These are phyloP conservation scores for Neurospora sp. DNA, from an alignment of 495 filamentous ascomycete genomes.

Conservation along the genomic window DNA sequence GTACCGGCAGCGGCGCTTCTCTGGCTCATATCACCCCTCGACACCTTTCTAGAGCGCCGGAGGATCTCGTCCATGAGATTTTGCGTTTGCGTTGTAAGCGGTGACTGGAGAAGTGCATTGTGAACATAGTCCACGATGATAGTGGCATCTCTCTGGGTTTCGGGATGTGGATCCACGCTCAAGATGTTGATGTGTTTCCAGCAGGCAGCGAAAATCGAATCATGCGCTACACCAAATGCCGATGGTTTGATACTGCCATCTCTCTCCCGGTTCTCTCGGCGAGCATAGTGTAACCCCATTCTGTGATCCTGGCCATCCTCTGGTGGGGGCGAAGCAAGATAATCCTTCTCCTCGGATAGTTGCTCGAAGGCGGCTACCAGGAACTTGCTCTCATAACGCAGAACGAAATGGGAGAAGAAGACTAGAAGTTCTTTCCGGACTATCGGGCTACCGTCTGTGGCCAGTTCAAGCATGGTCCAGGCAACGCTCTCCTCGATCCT, in stretches of 20 bases:
- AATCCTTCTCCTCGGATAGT: constrained; percentile 71
- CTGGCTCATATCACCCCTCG: constrained; percentile 37
- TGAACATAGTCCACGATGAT: constrained; percentile 80
- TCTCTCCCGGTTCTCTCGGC: constrained; percentile 36
- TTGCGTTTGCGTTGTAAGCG: constrained; percentile 59
- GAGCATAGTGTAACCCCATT: constrained; percentile 45
- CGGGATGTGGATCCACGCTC: constrained; percentile 89
- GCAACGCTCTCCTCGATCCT: constrained; percentile 84
- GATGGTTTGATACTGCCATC: constrained; percentile 40
- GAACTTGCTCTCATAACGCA: constrained; percentile 86
- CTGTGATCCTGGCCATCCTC: constrained; percentile 46
- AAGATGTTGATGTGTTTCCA: constrained; percentile 90
- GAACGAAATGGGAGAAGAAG: constrained; percentile 86
- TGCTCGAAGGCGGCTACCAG: constrained; percentile 88
- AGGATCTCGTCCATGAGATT: constrained; percentile 65
- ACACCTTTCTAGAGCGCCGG: constrained; percentile 41
- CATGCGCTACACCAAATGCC: constrained; percentile 56
- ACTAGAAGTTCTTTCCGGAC: constrained; percentile 88
- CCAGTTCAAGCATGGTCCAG: constrained; percentile 73
- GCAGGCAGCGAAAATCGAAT: constrained; percentile 81
- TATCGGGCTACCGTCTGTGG: constrained; percentile 82
- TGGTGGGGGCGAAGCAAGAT: constrained; percentile 37
- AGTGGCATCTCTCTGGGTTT: constrained; percentile 75
- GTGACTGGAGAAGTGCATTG: constrained; percentile 61
- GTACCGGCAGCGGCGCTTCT: constrained; percentile 32